Conservation (phyloP, 2,329 filamentous ascomycete species). For the Raffaelea ambrosiae region DNA sequence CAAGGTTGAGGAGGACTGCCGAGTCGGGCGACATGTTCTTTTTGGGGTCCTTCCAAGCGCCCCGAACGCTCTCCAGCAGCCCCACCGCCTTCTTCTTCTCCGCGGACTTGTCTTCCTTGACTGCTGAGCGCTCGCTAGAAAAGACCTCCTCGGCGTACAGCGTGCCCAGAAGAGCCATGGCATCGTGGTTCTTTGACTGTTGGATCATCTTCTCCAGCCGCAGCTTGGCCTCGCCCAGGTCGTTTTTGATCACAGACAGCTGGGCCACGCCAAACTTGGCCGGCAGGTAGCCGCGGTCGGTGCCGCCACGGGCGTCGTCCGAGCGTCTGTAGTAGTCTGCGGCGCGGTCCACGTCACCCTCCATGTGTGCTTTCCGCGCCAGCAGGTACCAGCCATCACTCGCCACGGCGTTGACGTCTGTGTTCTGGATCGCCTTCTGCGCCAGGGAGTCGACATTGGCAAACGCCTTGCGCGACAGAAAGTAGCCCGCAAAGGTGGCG, state of each 20-base stretch:
- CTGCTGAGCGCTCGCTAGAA: slow-evolving; percentile 50
- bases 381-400: slow-evolving; percentile 97
- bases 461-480: slow-evolving; percentile 73
- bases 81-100: slow-evolving; percentile 81
- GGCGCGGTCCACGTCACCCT: slow-evolving; percentile 65
- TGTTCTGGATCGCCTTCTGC: slow-evolving; percentile 88
- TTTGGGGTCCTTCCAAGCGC: slow-evolving; percentile 88
- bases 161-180: slow-evolving; percentile 85
- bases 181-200: slow-evolving; percentile 73
- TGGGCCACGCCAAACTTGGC: slow-evolving; percentile 94
- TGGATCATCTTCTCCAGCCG: slow-evolving; percentile 91
- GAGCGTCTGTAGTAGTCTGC: slow-evolving; percentile 82
- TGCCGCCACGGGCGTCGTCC: slow-evolving; percentile 82
- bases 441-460: slow-evolving; percentile 77
- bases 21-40: slow-evolving; percentile 74
- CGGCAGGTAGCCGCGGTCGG: slow-evolving; percentile 84
- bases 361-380: slow-evolving; percentile 82
- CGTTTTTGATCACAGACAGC: slow-evolving; percentile 73
- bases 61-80: slow-evolving; percentile 75
- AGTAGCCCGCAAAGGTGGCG: slow-evolving; percentile 83
- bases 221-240: slow-evolving; percentile 87
- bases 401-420: slow-evolving; percentile 91
- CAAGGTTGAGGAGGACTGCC: slow-evolving; percentile 83
- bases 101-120: slow-evolving; percentile 77
- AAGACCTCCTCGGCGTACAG: slow-evolving; percentile 95